Base-by-base conservation (phyloP, 1,284 basidiomycete genomes). In the Cryptococcus hybrid region DNA sequence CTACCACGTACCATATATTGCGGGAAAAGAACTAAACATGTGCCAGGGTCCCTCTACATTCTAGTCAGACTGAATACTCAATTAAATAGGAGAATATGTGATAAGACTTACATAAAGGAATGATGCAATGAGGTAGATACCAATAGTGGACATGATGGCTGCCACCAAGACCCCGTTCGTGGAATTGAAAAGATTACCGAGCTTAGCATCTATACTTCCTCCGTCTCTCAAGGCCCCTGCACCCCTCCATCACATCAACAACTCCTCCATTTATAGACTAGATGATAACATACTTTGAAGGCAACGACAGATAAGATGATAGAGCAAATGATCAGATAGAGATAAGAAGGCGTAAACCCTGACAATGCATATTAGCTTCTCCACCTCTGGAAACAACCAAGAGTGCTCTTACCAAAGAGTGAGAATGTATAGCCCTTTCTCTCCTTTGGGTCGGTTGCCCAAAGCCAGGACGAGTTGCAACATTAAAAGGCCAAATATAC, bases 391-490 rank as follows among this genome's bases (percentile, higher is more conserved):
- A 18, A 13, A n/a, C 3, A n/a, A 4, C 30, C 39, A 12, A 13
- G 8, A 7, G 4, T 30, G 30, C 30, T 55, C 65, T 57, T 46
- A 68, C 58, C 51, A 53, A 64, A 98, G 82, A 5, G 92, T 95
- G 35, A 88, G 66, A 0, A 87, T 81, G 71, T 98, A 98, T 6
- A 90, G 85, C 44, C 83, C 73, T 53, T 88, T 85, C 80, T 98
- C 95, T 60, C 92, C 94, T 75, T 98, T 98, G 1, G 95, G 95
- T 62, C 95, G 82, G 77, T 97, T 98, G 57, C 95, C 95, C 35
- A 97, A 80, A 3, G 93, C 94, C n/a, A 98, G 82, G 43, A 98
- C 86, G 69, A 99, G 97, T 48, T 86, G 86, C 18, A 93, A 78
- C 39, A 85, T 90, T 39, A 96, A 80, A 92, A 90, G 3, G 86